A percentile compares a stretch with the other conserved stretches of the same genome.
These are phyloP conservation scores for Linnemannia hyalina DNA, from an alignment of 192 early-diverging fungal genomes.

Conservation along the genomic window DNA sequence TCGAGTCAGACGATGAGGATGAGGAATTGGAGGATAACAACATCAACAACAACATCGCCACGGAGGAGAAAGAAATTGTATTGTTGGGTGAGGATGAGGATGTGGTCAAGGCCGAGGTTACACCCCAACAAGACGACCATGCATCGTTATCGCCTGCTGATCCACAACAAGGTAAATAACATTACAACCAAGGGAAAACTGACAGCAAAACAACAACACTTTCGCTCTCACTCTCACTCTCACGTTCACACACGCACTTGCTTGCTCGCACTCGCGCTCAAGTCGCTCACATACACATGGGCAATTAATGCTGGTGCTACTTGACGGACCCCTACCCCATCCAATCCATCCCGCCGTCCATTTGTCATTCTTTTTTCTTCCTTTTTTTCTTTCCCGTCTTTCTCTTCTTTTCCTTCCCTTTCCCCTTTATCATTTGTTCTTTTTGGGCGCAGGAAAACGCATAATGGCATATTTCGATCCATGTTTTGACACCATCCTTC, in stretches of 20 bases:
- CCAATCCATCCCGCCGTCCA: background rate
- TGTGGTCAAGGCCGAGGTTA: constrained; percentile 7
- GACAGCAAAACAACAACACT: background rate
- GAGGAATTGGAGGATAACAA: background rate
- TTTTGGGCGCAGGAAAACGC: constrained; percentile 8
- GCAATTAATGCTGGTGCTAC: constrained; percentile 8
- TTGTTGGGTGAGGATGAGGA: constrained; percentile 19
- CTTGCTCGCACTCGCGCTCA: background rate
- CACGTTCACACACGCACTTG: too few relatives aligned
- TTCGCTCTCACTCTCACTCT: too few relatives aligned
- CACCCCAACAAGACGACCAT: constrained; percentile 36
- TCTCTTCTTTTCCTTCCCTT: background rate
- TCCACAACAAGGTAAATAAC: constrained; percentile 10
- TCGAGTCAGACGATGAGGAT: constrained; percentile 29
- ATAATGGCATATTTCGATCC: background rate
- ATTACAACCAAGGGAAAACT: background rate
- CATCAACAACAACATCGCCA: background rate
- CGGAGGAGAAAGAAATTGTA: background rate
- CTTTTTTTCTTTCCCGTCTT: background rate
- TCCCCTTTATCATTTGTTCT: background rate
- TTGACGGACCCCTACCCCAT: too few relatives aligned
- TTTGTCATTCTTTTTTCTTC: background rate
- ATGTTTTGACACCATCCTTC: background rate
- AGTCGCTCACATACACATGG: constrained; percentile 6
- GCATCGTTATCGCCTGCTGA: constrained; percentile 11